These are phyloP conservation scores for Schizochytrium sp. DNA, from an alignment of 108 stramenopile species.

Conservation along the genomic window DNA sequence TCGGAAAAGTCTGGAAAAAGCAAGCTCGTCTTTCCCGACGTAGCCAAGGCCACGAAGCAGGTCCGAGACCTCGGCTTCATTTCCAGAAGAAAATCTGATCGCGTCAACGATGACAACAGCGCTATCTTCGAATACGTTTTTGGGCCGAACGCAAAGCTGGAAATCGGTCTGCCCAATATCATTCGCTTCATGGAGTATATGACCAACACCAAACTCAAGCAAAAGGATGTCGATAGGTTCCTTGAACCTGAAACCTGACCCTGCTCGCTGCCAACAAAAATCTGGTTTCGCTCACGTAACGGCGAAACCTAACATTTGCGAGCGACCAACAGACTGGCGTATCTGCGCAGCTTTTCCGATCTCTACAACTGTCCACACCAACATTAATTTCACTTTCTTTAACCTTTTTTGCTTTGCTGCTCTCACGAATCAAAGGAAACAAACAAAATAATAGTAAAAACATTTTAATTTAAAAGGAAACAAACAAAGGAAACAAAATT, in stretches of 20 bases:
- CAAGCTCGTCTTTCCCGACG: background rate
- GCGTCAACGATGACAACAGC: background rate
- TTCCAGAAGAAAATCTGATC: background rate
- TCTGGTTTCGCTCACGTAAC: no score
- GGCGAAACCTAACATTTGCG: no score
- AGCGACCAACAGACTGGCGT: no score
- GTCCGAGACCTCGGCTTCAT: background rate
- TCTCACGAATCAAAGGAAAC: no score
- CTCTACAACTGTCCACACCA: no score
- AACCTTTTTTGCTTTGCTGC: no score
- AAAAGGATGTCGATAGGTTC: background rate
- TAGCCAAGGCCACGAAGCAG: background rate
- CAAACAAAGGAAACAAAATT: no score
- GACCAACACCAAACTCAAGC: background rate
- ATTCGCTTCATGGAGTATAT: background rate
- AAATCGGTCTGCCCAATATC: conserved; percentile 3
- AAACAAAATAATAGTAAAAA: no score
- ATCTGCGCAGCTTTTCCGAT: no score
- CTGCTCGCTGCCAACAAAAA: no score
- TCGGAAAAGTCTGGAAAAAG: background rate
- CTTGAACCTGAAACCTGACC: background rate
- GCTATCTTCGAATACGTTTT: background rate
- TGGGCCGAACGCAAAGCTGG: background rate
- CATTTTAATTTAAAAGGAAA: no score
- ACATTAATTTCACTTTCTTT: no score